Base-by-base conservation (phyloP, 2,329 filamentous ascomycete species). In the Botrytis galanthina region DNA sequence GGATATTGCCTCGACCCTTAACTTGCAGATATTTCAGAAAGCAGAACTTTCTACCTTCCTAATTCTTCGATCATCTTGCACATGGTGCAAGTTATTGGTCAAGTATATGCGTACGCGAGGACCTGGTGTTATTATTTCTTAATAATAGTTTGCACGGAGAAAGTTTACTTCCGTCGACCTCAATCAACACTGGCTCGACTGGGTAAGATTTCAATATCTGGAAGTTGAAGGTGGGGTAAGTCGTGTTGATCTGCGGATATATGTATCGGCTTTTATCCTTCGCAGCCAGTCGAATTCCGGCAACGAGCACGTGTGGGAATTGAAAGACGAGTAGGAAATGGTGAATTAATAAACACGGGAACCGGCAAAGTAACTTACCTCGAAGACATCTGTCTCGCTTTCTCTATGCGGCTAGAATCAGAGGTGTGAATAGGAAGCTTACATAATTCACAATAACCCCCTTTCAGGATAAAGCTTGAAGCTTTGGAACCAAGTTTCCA, bases 31-130 rank as follows among this genome's bases (percentile, higher is more conserved):
- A 71, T 68, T 32, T 32, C 42, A 60, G 32, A n/a, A 54, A 29
- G 37, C 42, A 71, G 35, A 66, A 57, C 70, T 71, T 66, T 71
- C 37, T 51, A 66, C 70, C 70, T 71, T 71, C 70, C 70, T 64
- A 71, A 39, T 64, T 44, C 46, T 42, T 64, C 35, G 18, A 64
- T 54, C 70, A n/a, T 70, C 12, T n/a, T 71, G 35, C 60, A 57
- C 70, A 71, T 71, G 70, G 35, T 39, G 35, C 10, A 16, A 57
- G 16, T 32, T 32, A 57, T 39, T 68, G 64, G 64, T 42, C 35
- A 22, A 35, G 8, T 29, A 6, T 39, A 42, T 68, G 35, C 46
- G 29, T 26, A 29, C 16, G 35, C n/a, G 18, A 68, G 5, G 16
- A 9, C 32, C 46, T 54, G 26, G 16, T 54, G 64, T 22, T 57